A percentile compares a stretch with the other conserved stretches of the same genome.
Conservation (phyloP, 2,329 filamentous ascomycete species). For the Stagonosporopsis tanaceti region DNA sequence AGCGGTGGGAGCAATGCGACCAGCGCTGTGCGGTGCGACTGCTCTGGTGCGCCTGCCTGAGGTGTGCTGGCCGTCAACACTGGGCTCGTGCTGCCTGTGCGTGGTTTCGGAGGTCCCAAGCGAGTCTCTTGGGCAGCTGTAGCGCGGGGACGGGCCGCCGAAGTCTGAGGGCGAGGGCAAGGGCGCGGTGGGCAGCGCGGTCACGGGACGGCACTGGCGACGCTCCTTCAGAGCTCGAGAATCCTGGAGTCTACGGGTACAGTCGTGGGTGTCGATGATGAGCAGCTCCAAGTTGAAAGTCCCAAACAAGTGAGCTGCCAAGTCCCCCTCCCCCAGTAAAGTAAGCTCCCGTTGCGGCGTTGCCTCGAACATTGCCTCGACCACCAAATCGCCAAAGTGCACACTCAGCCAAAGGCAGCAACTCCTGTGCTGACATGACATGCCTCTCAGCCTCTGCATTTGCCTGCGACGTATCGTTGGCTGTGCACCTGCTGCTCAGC, state of each 20-base stretch:
- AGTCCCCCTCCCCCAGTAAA: not conserved
- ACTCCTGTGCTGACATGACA: conserved; percentile 10
- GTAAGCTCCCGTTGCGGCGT: conserved; percentile 4
- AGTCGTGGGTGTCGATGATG: conserved; percentile 12
- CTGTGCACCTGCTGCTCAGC: conserved; percentile 13
- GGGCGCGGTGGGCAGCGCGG: not conserved
- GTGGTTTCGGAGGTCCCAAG: conserved; percentile 25
- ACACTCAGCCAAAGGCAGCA: not conserved
- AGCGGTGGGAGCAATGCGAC: conserved; percentile 18
- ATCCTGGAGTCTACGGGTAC: not conserved
- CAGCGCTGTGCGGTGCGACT: conserved; percentile 19
- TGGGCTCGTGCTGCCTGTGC: conserved; percentile 22
- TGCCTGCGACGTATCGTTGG: conserved; percentile 12
- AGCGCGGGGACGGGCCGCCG: conserved; percentile 28
- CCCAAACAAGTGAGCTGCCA: conserved; percentile 15
- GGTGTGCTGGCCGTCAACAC: conserved; percentile 11
- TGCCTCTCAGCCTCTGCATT: conserved; percentile 2
- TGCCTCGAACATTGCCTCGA: conserved; percentile 4
- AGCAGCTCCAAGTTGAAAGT: conserved; percentile 12
- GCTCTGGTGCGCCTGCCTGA: conserved; percentile 23
- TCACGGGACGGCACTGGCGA: conserved; percentile 2
- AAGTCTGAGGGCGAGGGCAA: conserved; percentile 1
- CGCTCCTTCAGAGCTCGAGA: not conserved
- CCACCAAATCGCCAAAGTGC: conserved; percentile 2
- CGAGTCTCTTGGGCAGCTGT: conserved; percentile 24